These are phyloP conservation scores for Cutaneotrichosporon cavernicola DNA, from an alignment of 1,284 basidiomycete species.

Conservation along the genomic window DNA sequence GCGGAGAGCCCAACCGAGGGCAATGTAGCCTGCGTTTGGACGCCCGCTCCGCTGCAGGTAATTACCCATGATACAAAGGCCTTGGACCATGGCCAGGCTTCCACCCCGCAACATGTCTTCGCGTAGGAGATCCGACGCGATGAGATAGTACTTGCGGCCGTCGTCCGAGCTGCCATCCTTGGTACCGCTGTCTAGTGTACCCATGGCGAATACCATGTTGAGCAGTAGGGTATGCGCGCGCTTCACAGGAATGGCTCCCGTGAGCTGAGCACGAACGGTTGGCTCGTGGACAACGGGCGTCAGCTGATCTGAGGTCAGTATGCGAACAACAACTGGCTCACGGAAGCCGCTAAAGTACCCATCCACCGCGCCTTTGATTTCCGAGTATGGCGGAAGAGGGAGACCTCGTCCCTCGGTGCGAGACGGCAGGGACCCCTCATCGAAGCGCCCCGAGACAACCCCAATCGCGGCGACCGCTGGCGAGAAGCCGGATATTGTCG, in stretches of 20 bases:
- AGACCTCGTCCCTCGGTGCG: neutral
- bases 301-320: conserved; percentile 16
- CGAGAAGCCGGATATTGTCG: neutral
- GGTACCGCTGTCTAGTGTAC: conserved; percentile 25
- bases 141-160: conserved; percentile 27
- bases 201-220: conserved; percentile 39
- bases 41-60: conserved; percentile 32
- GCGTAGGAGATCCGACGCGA: conserved; percentile 24
- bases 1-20: conserved; percentile 27
- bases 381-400: neutral
- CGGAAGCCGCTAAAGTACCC: conserved; percentile 28
- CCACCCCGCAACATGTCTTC: conserved; percentile 30
- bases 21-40: conserved; percentile 34
- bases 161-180: conserved; percentile 14
- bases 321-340: conserved; percentile 7
- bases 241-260: conserved; percentile 31
- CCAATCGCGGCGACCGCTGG: neutral
- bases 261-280: conserved; percentile 31
- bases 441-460: neutral
- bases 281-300: conserved; percentile 38
- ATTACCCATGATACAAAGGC: conserved; percentile 35
- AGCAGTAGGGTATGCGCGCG: conserved; percentile 24
- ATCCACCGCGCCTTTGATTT: neutral
- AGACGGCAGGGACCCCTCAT: neutral
- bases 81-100: conserved; percentile 31